phyloP scores from a whole-genome alignment of 352 stramenopile genomes.

The Pythium apleroticum region DNA sequence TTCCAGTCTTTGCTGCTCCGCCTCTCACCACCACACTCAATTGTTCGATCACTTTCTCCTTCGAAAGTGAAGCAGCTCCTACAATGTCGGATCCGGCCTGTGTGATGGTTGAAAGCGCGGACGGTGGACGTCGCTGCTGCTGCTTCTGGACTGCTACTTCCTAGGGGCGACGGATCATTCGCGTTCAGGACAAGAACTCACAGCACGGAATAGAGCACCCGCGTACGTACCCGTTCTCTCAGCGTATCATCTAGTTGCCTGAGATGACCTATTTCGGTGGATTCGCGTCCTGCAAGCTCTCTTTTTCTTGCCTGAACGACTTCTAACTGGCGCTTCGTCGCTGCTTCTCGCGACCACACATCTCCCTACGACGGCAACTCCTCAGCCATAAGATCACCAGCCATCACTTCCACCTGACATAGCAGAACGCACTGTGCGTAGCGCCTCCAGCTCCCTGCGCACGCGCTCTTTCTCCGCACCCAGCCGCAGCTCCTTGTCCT shows the following conservation, averaged over 20 bases:
- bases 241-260: constrained; percentile 34
- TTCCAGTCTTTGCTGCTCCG: background rate
- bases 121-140: background rate
- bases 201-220: background rate
- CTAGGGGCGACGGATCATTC: constrained; percentile 1
- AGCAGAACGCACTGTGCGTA: constrained; percentile 45
- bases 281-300: constrained; percentile 37
- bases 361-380: constrained; percentile 19
- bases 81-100: constrained; percentile 14
- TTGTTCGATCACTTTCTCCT: background rate
- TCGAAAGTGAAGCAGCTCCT: background rate
- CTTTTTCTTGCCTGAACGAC: constrained; percentile 37
- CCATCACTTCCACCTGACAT: no score
- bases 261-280: constrained; percentile 36
- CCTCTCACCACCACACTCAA: background rate
- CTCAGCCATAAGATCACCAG: background rate
- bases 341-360: constrained; percentile 47
- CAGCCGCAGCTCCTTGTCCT: constrained; percentile 67
- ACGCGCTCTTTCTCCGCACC: constrained; percentile 68
- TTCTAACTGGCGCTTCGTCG: constrained; percentile 46
- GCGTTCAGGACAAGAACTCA: background rate
- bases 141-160: constrained; percentile 12
- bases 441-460: constrained; percentile 45
- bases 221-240: constrained; percentile 22
- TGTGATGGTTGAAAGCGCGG: constrained; percentile 2